Percentiles rank a stretch among this genome's conserved stretches.
Evolutionary conservation across 129 eudicot species (phyloP).

Genomic region (Flaveria brownii): DNA sequence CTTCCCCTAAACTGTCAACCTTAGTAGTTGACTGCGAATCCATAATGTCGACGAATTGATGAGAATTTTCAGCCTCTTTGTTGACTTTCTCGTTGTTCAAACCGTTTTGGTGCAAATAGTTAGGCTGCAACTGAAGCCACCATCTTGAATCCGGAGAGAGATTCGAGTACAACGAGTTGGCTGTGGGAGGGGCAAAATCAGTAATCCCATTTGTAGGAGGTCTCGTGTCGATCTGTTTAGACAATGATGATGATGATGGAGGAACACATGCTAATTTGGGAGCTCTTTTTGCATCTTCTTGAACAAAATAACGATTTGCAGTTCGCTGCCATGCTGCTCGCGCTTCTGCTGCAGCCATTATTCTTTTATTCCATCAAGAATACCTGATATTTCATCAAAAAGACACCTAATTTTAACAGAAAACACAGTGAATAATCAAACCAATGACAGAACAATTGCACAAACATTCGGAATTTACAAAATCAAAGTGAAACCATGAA

Average conservation of each 20-base stretch:
- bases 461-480: too few relatives aligned
- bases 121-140: constrained; percentile 85
- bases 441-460: background rate
- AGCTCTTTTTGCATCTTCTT: constrained; percentile 98
- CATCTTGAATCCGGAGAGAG: constrained; percentile 71
- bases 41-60: constrained; percentile 45
- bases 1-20: constrained; percentile 35
- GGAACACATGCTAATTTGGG: constrained; percentile 90
- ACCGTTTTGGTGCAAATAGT: constrained; percentile 49
- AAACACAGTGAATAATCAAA: background rate
- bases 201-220: constrained; percentile 40
- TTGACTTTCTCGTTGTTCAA: constrained; percentile 40
- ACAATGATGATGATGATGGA: constrained; percentile 42
- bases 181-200: constrained; percentile 46
- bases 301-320: constrained; percentile 91
- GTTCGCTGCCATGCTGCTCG: constrained; percentile 97
- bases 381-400: constrained; percentile 7
- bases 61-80: constrained; percentile 34
- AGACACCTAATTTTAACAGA: background rate
- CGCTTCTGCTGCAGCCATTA: constrained; percentile 97
- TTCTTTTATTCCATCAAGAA: constrained; percentile 37
- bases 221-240: constrained; percentile 53
- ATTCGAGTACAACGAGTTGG: constrained; percentile 47
- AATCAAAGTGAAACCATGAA: too few relatives aligned
- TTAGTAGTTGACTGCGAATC: constrained; percentile 41